Percentiles rank a stretch among this genome's conserved stretches.
Evolutionary conservation across 208 protist genomes (phyloP).

Genomic region (Trypanosoma congolense): DNA sequence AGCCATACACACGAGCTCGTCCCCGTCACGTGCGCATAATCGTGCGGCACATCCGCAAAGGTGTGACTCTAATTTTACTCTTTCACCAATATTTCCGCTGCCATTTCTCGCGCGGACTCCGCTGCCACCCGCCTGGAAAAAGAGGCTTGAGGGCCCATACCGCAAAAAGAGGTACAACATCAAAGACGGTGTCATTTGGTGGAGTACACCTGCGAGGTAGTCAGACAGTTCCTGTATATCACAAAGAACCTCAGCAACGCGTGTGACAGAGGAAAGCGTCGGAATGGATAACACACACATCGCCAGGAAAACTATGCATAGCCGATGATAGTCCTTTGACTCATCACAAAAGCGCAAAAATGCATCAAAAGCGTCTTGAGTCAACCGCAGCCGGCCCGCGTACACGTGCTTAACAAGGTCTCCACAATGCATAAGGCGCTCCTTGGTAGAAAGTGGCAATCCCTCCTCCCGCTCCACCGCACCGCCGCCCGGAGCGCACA

Average conservation of each 20-base stretch:
- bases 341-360: slow-evolving; percentile 51
- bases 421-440: slow-evolving; percentile 42
- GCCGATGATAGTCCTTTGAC: slow-evolving; percentile 33
- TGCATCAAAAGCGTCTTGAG: slow-evolving; percentile 52
- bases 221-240: slow-evolving; percentile 20
- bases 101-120: neutral
- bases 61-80: slow-evolving; percentile 9
- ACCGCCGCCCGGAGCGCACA: slow-evolving; percentile 12
- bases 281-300: slow-evolving; percentile 73
- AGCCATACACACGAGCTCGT: slow-evolving; percentile 17
- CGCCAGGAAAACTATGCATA: slow-evolving; percentile 53
- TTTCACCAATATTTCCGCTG: neutral
- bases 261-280: slow-evolving; percentile 38
- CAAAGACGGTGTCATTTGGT: slow-evolving; percentile 7
- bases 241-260: slow-evolving; percentile 46
- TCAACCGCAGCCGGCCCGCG: slow-evolving; percentile 34
- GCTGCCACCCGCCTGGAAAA: neutral
- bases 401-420: slow-evolving; percentile 74
- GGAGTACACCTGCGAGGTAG: slow-evolving; percentile 5
- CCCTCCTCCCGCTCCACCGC: slow-evolving; percentile 8
- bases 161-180: slow-evolving; percentile 22
- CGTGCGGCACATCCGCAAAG: slow-evolving; percentile 17
- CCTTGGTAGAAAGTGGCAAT: slow-evolving; percentile 7
- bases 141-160: slow-evolving; percentile 8
- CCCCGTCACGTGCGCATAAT: slow-evolving; percentile 19